Conservation (phyloP, 305 asterid genomes). For the Fraxinus albicans region DNA sequence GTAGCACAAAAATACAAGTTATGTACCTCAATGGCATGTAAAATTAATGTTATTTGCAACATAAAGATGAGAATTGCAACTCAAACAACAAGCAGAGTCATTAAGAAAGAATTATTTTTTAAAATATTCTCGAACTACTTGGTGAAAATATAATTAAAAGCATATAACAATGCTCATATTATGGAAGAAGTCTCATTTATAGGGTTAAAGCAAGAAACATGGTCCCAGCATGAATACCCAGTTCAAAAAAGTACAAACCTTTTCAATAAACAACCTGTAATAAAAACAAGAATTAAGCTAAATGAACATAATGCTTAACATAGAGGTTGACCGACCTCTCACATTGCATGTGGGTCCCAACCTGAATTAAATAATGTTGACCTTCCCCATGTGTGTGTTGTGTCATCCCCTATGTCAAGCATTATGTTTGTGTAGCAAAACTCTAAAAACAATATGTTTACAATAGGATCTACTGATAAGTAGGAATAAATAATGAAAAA, state of each 20-base stretch:
- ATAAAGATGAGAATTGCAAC: slow-evolving; percentile 14
- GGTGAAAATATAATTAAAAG: neutral
- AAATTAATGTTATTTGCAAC: slow-evolving; percentile 5
- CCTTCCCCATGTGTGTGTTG: no score
- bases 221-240: neutral
- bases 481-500: neutral
- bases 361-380: no score
- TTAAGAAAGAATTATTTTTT: neutral
- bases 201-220: neutral
- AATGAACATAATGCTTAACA: no score
- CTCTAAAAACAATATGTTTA: neutral
- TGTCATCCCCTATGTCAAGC: no score
- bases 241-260: neutral
- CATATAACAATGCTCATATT: neutral
- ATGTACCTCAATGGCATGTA: slow-evolving; percentile 4
- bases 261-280: no score
- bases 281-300: no score
- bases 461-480: neutral
- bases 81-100: slow-evolving; percentile 13
- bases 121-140: neutral
- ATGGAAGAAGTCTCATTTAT: neutral
- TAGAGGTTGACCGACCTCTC: no score
- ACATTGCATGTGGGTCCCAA: no score
- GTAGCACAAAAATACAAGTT: slow-evolving; percentile 27
- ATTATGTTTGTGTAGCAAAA: no score